phyloP scores from a whole-genome alignment of 768 basidiomycete genomes.

The Tricholoma sp. region DNA sequence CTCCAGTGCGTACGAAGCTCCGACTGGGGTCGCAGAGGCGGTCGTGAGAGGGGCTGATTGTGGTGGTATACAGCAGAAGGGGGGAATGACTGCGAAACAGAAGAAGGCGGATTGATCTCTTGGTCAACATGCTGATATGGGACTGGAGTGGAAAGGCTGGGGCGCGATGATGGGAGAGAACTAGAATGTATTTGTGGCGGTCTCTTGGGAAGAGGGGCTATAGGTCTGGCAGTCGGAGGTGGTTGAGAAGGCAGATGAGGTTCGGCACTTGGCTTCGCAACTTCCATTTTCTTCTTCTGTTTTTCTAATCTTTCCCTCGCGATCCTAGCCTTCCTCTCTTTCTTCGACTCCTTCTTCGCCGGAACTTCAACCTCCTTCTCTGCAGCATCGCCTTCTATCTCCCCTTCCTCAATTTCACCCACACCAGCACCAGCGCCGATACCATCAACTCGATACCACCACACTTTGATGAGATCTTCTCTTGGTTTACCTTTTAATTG shows the following conservation, averaged over 20 bases:
- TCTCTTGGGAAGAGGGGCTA: background rate
- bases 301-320: conserved; percentile 14
- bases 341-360: conserved; percentile 27
- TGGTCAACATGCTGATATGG: background rate
- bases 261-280: background rate
- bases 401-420: conserved; percentile 46
- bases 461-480: conserved; percentile 40
- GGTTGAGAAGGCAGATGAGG: background rate
- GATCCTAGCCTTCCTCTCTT: conserved; percentile 23
- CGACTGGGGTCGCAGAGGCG: conserved; percentile 9
- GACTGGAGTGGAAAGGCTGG: background rate
- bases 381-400: conserved; percentile 38
- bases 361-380: conserved; percentile 17
- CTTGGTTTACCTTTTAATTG: conserved; percentile 40
- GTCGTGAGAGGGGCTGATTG: background rate
- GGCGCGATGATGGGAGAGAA: background rate
- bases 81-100: conserved; percentile 6
- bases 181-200: background rate
- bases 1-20: conserved; percentile 12
- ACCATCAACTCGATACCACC: conserved; percentile 45
- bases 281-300: conserved; percentile 17
- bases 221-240: background rate
- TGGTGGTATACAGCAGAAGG: conserved; percentile 2
- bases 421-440: conserved; percentile 34
- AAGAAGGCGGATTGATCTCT: conserved; percentile 5